Conservation (phyloP, 2,329 filamentous ascomycete species). For the Beauveria sp. region DNA sequence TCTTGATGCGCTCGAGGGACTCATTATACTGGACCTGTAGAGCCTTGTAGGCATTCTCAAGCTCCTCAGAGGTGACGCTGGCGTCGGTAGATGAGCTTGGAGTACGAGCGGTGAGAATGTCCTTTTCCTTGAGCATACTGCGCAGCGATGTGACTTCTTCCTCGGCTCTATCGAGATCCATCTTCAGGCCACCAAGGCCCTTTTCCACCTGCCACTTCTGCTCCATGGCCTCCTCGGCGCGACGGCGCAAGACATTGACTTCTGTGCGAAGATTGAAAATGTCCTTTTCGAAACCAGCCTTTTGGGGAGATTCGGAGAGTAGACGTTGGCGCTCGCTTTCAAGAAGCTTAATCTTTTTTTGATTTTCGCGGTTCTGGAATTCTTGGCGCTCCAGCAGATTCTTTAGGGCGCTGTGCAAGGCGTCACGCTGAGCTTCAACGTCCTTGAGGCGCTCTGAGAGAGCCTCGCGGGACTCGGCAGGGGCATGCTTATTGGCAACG, state of each 20-base stretch:
- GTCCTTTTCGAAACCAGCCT: constrained; percentile 76
- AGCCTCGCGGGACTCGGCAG: constrained; percentile 55
- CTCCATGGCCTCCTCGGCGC: constrained; percentile 88
- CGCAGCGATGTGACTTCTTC: constrained; percentile 85
- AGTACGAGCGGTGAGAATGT: constrained; percentile 60
- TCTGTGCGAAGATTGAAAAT: constrained; percentile 74
- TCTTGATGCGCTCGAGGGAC: constrained; percentile 58
- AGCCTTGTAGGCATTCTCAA: constrained; percentile 67
- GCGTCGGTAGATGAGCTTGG: constrained; percentile 20
- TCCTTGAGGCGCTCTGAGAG: constrained; percentile 80
- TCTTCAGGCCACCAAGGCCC: constrained; percentile 79
- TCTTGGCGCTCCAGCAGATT: constrained; percentile 80
- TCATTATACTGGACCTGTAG: constrained; percentile 64
- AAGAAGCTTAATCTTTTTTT: constrained; percentile 69
- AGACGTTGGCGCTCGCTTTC: constrained; percentile 73
- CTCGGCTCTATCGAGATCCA: constrained; percentile 92
- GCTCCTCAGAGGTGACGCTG: constrained; percentile 56
- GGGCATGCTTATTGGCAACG: constrained; percentile 31
- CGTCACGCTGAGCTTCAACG: constrained; percentile 87
- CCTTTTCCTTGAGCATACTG: constrained; percentile 70
- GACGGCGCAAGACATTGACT: constrained; percentile 72
- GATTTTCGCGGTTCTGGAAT: constrained; percentile 72
- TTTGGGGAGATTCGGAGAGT: constrained; percentile 59
- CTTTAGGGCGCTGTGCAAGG: constrained; percentile 79
- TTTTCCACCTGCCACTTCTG: constrained; percentile 97